A percentile compares a stretch with the other conserved stretches of the same genome.
Evolutionary conservation across 169 alveolate species (phyloP).

Genomic region (Eimeria zaria): DNA sequence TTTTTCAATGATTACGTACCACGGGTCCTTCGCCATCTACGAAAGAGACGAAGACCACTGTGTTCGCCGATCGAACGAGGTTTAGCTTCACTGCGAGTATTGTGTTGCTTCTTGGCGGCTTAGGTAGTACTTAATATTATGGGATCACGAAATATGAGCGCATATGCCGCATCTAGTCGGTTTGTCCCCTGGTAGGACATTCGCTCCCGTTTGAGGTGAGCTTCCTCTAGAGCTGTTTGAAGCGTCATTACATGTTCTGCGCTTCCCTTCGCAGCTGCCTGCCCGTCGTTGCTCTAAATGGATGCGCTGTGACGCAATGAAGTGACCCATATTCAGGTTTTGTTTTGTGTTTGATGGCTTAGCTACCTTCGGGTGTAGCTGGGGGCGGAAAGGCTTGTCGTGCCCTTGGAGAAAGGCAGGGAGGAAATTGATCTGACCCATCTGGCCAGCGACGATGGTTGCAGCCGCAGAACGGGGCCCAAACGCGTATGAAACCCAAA

Average conservation of each 20-base stretch:
- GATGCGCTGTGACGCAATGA: neutral
- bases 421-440: neutral
- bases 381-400: neutral
- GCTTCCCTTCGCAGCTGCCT: neutral
- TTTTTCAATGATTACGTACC: neutral
- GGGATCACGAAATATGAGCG: neutral
- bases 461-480: too few relatives aligned
- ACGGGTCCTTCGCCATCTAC: neutral
- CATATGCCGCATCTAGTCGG: neutral
- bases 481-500: neutral
- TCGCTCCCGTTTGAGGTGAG: neutral
- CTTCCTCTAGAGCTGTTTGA: neutral
- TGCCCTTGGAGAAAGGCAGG: neutral
- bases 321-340: neutral
- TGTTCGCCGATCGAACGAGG: neutral
- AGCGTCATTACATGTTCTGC: neutral
- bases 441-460: neutral
- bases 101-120: neutral
- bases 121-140: neutral
- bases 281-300: neutral
- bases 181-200: neutral
- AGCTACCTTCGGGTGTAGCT: neutral
- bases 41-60: neutral
- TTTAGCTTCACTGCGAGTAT: neutral
- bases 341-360: neutral